Base-by-base conservation (phyloP, 2,329 filamentous ascomycete species). In the Ceratocystis harringtonii region DNA sequence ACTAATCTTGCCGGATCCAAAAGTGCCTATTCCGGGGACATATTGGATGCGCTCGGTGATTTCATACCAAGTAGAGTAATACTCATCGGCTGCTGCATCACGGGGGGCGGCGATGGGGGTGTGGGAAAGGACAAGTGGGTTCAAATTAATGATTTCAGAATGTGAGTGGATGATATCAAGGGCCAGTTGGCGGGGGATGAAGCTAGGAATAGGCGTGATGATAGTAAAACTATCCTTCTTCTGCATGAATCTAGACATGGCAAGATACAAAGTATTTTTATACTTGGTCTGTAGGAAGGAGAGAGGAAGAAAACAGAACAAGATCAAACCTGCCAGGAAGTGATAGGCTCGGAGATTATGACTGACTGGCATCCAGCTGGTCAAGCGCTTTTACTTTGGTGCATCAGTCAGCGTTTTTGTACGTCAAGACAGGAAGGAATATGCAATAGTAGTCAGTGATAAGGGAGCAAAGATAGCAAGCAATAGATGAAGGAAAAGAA, bases 51-150 rank as follows among this genome's bases (percentile, higher is more conserved):
- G 81, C 77, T 89, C 81, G 66, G 77, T 81, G 71, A 89, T 88
- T 74, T 88, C 84, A 73, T 89, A 89, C 86, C 86, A 89, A 36
- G 85, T 86, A 68, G 84, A 84, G 74, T 86, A 89, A 75, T 80
- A 89, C 74, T 89, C 86, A 74, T 89, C 86, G 69, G 84, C 77
- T 65, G 83, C 80, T 69, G 85, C 85, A 74, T 86, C 79, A 75
- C 84, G 84, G 32, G 86, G 86, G 1, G 86, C 84, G 64, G 84
- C 78, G 72, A 88, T 86, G 67, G 83, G 76, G 69, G 82, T 82
- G 76, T 85, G 81, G 45, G 77, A 77, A 67, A 86, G 79, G 32
- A 89, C 85, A 62, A 89, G 81, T 3, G 86, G 86, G 70, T 88
- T 88, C 68, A 89, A 76, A 43, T 82, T 84, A 75, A 88, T 88